Evolutionary conservation across 306 rosid genomes (phyloP), one percentile per base, ranked within the genome.

Genomic region (Crataegus laevigata): DNA sequence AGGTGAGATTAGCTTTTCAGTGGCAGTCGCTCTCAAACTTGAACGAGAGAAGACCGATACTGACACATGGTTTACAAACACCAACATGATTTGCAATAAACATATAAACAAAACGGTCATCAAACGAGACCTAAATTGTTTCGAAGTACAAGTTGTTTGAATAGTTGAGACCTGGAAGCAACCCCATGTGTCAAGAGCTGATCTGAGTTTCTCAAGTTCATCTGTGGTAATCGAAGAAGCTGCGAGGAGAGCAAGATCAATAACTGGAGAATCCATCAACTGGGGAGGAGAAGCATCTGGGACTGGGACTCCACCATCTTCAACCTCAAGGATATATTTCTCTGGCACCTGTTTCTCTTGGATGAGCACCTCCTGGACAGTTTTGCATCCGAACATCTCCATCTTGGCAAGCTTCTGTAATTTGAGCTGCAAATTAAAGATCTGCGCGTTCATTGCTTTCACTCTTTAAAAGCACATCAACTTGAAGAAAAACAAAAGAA

Each of bases 281-380:
- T 81, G 82, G 22, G 45, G 84, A 2, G 79, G 79, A 3, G 79
- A 79, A 30, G 58, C 52, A 69, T 76, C 66, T 8, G 36, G 59
- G 60, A 73, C 74, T 29, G 32, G 32, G 32, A 29, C 32, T 65
- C 73, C 88, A 29, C 50, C 55, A 60, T 74, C 75, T 1, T 73
- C 78, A 25, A 81, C 83, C 0, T 82, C 76, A 4, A 57, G 63
- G 4, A 78, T 66, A 62, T 74, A 89, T 14, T 32, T 67, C 11
- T 66, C 76, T 66, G 91, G 89, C 34, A 87, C 67, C 4, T 5
- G 12, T 30, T 70, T 21, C 14, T 21, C 63, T 30, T 52, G 10
- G 17, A 38, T 32, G 29, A 69, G 73, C 11, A 26, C 10, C 59
- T 87, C 90, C 78, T 89, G 84, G 13, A 81, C 88, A 11, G 81